These are phyloP conservation scores for Malus domestica DNA, from an alignment of 306 rosid genomes.

Conservation along the genomic window ASM211411v1 NC_041790.1:16010001-16010500, in stretches of 20 bases:
- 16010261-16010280: background rate
- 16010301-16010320: background rate
- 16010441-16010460: background rate
- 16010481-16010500: background rate
- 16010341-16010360: background rate
- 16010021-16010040: background rate
- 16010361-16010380: background rate
- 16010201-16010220: background rate
- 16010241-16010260: background rate
- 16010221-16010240: background rate
- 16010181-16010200: background rate
- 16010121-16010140: slow-evolving; percentile 71
- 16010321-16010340: background rate
- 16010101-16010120: slow-evolving; percentile 75
- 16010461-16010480: background rate
- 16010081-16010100: slow-evolving; percentile 95
- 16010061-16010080: slow-evolving; percentile 68
- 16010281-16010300: background rate
- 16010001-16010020: background rate
- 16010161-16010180: background rate
- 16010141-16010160: slow-evolving; percentile 60
- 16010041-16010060: background rate
- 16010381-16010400: background rate
- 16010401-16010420: background rate
- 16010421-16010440: background rate